These are phyloP conservation scores for Gracilaria caudata DNA, from an alignment of 23 red algal species.

Conservation along the genomic window DNA sequence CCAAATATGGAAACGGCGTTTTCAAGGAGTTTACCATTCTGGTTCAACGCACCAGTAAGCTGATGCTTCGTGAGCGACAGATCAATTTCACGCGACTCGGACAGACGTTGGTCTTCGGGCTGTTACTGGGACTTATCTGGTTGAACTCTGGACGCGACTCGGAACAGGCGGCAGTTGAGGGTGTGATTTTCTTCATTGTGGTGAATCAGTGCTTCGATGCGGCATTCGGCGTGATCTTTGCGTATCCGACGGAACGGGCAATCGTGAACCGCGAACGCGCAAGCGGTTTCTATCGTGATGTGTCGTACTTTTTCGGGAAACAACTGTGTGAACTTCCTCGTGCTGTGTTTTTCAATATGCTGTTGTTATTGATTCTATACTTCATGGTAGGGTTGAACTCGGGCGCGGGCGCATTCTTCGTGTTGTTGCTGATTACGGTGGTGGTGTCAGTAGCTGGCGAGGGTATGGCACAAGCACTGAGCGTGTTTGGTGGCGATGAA, in stretches of 20 bases:
- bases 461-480: conserved; percentile 63
- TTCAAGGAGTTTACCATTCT: conserved; percentile 78
- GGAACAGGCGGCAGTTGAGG: conserved; percentile 57
- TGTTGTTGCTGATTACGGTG: conserved; percentile 53
- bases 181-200: conserved; percentile 84
- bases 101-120: conserved; percentile 82
- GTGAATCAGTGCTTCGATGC: conserved; percentile 86
- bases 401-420: conserved; percentile 76
- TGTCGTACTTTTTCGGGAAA: conserved; percentile 86
- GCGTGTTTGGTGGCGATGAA: conserved; percentile 61
- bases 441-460: conserved; percentile 71
- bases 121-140: conserved; percentile 91
- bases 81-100: conserved; percentile 70
- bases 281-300: conserved; percentile 84
- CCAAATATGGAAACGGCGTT: conserved; percentile 21
- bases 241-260: conserved; percentile 80
- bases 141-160: conserved; percentile 44
- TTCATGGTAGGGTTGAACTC: conserved; percentile 86
- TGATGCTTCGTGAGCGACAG: conserved; percentile 69
- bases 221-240: conserved; percentile 71
- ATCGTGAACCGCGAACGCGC: conserved; percentile 86
- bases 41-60: conserved; percentile 44
- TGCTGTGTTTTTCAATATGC: conserved; percentile 63
- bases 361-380: conserved; percentile 80
- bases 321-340: conserved; percentile 70